A percentile compares a stretch with the other conserved stretches of the same genome.
Conservation (phyloP, 495 filamentous ascomycete species). For the Neurospora pannonica region DNA sequence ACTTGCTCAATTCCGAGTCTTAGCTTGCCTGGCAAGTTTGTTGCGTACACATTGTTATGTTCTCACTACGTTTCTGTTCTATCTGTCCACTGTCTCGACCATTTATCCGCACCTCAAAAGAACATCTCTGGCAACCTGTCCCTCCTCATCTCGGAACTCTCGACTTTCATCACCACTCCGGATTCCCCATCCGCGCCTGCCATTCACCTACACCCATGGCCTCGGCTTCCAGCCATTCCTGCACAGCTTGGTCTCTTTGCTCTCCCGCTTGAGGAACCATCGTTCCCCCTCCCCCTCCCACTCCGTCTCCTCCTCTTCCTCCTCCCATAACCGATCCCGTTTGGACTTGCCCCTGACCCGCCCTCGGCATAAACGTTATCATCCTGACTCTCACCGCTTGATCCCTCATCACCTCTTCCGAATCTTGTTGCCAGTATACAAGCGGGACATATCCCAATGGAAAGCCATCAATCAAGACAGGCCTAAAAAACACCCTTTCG, state of each 20-base stretch:
- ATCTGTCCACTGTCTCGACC: not conserved
- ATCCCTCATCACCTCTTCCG: not conserved
- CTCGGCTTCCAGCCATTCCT: not conserved
- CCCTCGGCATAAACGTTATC: not conserved
- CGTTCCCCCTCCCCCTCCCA: not conserved
- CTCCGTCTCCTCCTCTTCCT: not conserved
- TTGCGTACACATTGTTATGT: not conserved
- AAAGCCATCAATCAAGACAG: not conserved
- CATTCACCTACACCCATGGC: not conserved
- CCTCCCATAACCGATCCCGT: not conserved
- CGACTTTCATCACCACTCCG: not conserved
- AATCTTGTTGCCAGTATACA: not conserved
- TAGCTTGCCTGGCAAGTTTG: not conserved
- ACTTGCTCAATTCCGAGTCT: not conserved
- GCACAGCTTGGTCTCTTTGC: not conserved
- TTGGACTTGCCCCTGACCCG: not conserved
- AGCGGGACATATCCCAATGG: not conserved
- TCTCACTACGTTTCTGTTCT: not conserved
- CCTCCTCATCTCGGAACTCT: not conserved
- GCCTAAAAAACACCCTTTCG: not conserved
- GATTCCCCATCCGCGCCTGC: not conserved
- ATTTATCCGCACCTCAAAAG: not conserved
- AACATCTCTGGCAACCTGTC: not conserved
- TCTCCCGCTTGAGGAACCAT: not conserved
- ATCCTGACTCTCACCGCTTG: not conserved